Base-by-base conservation (phyloP, 441 rosid species). In the Corymbia citriodora region DNA sequence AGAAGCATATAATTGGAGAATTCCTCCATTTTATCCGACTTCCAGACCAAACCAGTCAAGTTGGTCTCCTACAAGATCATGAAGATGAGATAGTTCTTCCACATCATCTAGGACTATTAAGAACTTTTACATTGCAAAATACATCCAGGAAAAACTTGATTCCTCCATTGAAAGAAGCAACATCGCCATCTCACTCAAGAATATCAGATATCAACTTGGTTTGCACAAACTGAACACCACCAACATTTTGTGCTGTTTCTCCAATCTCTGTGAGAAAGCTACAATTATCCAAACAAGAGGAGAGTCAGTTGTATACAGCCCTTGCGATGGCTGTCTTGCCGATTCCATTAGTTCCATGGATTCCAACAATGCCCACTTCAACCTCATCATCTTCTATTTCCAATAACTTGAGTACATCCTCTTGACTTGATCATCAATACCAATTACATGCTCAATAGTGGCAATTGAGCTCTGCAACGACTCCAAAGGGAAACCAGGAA, bases 181-280 rank as follows among this genome's bases (percentile, higher is more conserved):
- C 23, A 9, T 68, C 2, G 0, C 11, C 6, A 31, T 68, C 79
- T 68, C 0, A 23, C 1, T 17, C 0, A 18, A 70, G 81, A 70
- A 70, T 33, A 17, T 70, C 81, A 70, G 2, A 2, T 17, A 33
- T 33, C 81, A 70, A 33, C 48, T 33, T 33, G 33, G 45, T 33
- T 17, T 70, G 81, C 81, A 70, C 13, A 33, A 17, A 17, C 25
- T 70, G 13, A 9, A 33, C 17, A 70, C 13, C 79, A 1, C 7
- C 45, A 68, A 2, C 5, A 65, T 65, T 65, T n/a, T 2, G 36
- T 8, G 36, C 6, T 3, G 9, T 70, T 5, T 70, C 81, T 9
- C 81, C 48, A 70, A 70, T 70, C 45, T 70, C 81, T 1, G 81
- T 13, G 0, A 70, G 81, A 17, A 70, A 70, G 23, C 48, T 70